Percentiles rank a stretch among this genome's conserved stretches.
These are phyloP conservation scores for Castanea sativa DNA, from an alignment of 306 rosid species.

Conservation along the genomic window DNA sequence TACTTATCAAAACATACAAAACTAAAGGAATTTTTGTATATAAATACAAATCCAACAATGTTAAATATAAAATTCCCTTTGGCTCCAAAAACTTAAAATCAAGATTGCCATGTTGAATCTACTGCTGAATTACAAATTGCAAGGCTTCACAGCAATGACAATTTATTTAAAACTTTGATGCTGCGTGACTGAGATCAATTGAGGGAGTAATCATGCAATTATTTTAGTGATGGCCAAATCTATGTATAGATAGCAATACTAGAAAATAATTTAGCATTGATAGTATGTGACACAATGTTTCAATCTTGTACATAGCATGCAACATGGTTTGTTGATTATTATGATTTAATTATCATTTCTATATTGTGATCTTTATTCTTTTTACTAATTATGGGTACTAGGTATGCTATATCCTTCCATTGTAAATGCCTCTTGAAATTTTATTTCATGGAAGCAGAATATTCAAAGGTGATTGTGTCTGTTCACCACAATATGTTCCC, in stretches of 20 bases:
- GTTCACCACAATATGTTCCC: background rate
- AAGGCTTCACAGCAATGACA: background rate
- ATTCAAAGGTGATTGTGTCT: background rate
- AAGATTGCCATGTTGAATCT: background rate
- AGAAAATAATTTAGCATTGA: background rate
- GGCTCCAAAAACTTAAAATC: background rate
- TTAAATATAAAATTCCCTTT: background rate
- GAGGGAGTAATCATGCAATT: background rate
- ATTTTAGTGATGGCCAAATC: background rate
- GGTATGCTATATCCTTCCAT: background rate
- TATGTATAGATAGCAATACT: background rate
- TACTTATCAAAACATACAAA: too few species aligned
- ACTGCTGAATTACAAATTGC: background rate
- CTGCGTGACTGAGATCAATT: background rate
- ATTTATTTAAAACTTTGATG: too few species aligned
- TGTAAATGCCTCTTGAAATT: background rate
- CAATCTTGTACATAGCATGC: conserved; percentile 1
- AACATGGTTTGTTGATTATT: background rate
- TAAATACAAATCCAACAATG: too few species aligned
- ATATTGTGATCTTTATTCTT: background rate
- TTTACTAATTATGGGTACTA: background rate
- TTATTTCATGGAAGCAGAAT: background rate
- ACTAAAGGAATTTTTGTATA: too few species aligned
- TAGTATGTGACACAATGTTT: background rate
- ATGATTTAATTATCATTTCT: background rate